Evolutionary conservation across 2,329 filamentous ascomycete species (phyloP).

Genomic region (Cadophora luteo-olivacea): DNA sequence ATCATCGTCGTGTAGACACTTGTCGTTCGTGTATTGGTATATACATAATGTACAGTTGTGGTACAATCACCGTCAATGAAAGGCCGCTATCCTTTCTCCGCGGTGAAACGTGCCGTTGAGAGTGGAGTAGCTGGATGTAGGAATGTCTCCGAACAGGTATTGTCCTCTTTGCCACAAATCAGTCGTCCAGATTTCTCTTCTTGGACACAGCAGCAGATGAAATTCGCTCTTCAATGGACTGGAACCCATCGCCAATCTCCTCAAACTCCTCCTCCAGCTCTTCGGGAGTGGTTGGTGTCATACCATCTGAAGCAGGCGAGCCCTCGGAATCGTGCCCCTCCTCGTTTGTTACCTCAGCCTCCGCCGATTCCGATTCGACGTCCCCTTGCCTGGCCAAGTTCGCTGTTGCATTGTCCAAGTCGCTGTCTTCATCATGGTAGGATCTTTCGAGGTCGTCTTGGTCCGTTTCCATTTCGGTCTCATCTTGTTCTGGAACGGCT

Average conservation of each 20-base stretch:
- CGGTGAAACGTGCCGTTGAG: no score
- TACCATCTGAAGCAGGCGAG: constrained; percentile 17
- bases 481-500: background rate
- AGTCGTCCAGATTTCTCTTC: background rate
- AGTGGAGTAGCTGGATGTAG: background rate
- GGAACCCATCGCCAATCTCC: background rate
- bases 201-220: background rate
- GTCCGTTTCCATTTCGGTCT: background rate
- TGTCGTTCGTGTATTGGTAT: background rate
- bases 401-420: background rate
- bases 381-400: background rate
- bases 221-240: background rate
- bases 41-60: constrained; percentile 11
- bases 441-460: background rate
- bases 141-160: background rate
- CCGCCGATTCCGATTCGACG: background rate
- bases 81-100: background rate
- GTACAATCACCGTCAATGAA: background rate
- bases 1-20: background rate
- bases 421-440: background rate
- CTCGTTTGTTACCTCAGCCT: background rate
- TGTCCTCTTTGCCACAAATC: background rate
- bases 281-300: constrained; percentile 11
- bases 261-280: background rate
- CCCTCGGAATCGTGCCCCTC: constrained; percentile 6